Evolutionary conservation across 2,329 filamentous ascomycete species (phyloP).

Genomic region (Magnaporthiopsis rhizophila): DNA sequence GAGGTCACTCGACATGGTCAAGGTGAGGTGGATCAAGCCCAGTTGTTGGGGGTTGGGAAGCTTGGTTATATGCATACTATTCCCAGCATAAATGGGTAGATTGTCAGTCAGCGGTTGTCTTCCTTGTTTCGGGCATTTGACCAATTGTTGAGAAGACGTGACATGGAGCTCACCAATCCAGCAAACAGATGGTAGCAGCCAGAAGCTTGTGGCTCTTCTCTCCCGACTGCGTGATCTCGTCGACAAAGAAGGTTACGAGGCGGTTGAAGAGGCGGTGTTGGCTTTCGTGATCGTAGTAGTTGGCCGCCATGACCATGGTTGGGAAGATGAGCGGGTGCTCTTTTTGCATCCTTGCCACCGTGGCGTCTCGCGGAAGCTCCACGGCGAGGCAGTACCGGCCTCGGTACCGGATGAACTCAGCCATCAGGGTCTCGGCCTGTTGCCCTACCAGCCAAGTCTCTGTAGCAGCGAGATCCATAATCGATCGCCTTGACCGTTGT

Average conservation of each 20-base stretch:
- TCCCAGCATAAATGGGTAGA: neutral
- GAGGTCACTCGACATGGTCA: neutral
- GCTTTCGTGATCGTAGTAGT: neutral
- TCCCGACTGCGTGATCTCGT: neutral
- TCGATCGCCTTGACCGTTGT: neutral
- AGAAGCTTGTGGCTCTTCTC: neutral
- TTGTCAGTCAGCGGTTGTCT: neutral
- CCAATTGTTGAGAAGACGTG: neutral
- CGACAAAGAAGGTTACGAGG: neutral
- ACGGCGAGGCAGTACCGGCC: neutral
- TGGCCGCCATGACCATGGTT: constrained; percentile 1
- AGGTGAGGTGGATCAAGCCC: neutral
- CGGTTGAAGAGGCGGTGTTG: constrained; percentile 1
- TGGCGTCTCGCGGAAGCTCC: neutral
- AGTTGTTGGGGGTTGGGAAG: neutral
- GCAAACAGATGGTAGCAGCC: neutral
- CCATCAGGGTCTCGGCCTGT: constrained; percentile 1
- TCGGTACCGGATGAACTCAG: neutral
- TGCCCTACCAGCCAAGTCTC: neutral
- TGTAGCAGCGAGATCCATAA: neutral
- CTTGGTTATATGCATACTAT: neutral
- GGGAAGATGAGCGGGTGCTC: constrained; percentile 1
- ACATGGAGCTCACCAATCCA: constrained; percentile 1
- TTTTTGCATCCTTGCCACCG: neutral
- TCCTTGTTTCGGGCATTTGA: neutral